These are phyloP conservation scores for Aspergillus chevalieri DNA, from an alignment of 2,329 filamentous ascomycete species.

Conservation along the genomic window DNA sequence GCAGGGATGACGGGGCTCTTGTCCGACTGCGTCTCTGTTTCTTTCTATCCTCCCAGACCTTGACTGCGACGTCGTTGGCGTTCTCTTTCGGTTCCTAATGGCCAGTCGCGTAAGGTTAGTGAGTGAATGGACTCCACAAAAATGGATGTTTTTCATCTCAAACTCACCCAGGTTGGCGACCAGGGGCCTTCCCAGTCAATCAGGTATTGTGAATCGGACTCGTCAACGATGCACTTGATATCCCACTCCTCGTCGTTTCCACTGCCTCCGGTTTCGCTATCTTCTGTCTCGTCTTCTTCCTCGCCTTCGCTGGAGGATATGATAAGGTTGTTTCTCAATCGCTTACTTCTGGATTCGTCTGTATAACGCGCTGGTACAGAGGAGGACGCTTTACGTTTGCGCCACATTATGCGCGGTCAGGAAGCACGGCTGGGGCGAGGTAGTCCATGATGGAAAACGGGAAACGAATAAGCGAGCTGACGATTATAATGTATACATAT, in stretches of 20 bases:
- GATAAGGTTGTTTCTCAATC: slow-evolving; percentile 4
- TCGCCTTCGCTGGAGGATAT: slow-evolving; percentile 9
- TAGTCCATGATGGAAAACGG: slow-evolving; percentile 12
- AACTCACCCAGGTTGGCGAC: slow-evolving; percentile 34
- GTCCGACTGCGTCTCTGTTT: slow-evolving; percentile 4
- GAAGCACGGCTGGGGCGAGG: slow-evolving; percentile 8
- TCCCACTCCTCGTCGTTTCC: slow-evolving; percentile 24
- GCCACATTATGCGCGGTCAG: slow-evolving; percentile 21
- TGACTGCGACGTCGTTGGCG: slow-evolving; percentile 25
- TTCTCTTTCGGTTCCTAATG: slow-evolving; percentile 30
- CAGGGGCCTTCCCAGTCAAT: slow-evolving; percentile 35
- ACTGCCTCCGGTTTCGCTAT: neutral
- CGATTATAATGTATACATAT: neutral
- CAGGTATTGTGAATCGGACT: slow-evolving; percentile 29
- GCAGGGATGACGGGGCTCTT: slow-evolving; percentile 4
- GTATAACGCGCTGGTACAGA: slow-evolving; percentile 9
- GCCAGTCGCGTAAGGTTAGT: slow-evolving; percentile 4
- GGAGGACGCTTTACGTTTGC: slow-evolving; percentile 16
- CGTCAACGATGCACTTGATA: slow-evolving; percentile 32
- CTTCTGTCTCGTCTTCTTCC: slow-evolving; percentile 3
- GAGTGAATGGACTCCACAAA: no score
- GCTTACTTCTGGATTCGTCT: slow-evolving; percentile 6
- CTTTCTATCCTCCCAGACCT: slow-evolving; percentile 24
- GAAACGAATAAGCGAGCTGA: slow-evolving; percentile 1
- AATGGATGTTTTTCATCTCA: neutral